phyloP scores from a whole-genome alignment of 768 basidiomycete genomes.

The Saitozyma podzolica region DNA sequence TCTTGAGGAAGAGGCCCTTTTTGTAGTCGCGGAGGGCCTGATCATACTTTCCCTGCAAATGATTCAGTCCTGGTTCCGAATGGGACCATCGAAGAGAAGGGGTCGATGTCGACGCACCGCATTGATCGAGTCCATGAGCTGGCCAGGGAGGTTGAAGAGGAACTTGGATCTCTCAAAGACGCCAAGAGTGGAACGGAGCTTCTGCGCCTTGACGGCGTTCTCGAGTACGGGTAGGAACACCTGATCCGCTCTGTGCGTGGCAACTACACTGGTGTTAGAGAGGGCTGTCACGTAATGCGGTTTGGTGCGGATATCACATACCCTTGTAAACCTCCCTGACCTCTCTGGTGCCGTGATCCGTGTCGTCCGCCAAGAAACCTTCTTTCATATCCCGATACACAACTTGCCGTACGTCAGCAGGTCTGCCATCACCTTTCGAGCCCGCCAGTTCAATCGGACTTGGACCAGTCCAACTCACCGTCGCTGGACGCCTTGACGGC shows the following conservation, averaged over 20 bases:
- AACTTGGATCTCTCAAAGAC: conserved; percentile 97
- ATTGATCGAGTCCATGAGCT: conserved; percentile 83
- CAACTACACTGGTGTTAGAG: conserved; percentile 59
- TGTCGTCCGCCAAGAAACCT: conserved; percentile 70
- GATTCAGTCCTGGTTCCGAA: neutral
- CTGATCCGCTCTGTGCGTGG: conserved; percentile 89
- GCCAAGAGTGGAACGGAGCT: conserved; percentile 84
- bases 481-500: conserved; percentile 97
- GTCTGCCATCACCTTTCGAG: neutral
- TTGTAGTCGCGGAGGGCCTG: conserved; percentile 93
- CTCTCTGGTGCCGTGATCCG: conserved; percentile 79
- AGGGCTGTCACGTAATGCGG: neutral
- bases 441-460: neutral
- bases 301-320: conserved; percentile 51
- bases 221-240: conserved; percentile 95
- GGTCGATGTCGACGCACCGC: conserved; percentile 61
- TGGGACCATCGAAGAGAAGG: no score
- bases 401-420: conserved; percentile 58
- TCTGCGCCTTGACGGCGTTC: conserved; percentile 90
- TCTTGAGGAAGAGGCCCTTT: conserved; percentile 87
- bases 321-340: conserved; percentile 83
- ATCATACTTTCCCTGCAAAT: conserved; percentile 85
- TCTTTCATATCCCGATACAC: conserved; percentile 91
- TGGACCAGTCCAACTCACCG: conserved; percentile 57
- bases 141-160: conserved; percentile 95